These are phyloP conservation scores for Amphicarpaea edgeworthii DNA, from an alignment of 306 rosid species.

Conservation along the genomic window DNA sequence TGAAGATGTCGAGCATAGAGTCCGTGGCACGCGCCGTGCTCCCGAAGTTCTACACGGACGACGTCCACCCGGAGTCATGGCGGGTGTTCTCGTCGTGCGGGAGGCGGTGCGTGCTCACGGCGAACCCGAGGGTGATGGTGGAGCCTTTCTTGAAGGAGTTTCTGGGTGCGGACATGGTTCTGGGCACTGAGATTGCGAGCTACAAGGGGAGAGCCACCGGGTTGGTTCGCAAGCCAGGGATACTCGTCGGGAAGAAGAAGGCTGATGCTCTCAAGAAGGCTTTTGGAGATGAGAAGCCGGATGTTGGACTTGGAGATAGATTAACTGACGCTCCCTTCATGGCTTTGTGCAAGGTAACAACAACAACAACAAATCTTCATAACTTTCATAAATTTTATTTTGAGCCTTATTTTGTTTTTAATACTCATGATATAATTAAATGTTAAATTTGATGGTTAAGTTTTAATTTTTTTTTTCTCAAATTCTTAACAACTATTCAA, in stretches of 20 bases:
- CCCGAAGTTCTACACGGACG: slow-evolving; percentile 73
- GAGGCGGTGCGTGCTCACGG: slow-evolving; percentile 68
- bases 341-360: slow-evolving; percentile 79
- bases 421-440: too few species aligned
- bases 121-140: slow-evolving; percentile 86
- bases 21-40: slow-evolving; percentile 79
- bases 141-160: slow-evolving; percentile 76
- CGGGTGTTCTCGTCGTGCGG: slow-evolving; percentile 77
- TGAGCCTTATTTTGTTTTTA: too few species aligned
- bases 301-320: slow-evolving; percentile 85
- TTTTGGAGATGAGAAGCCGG: slow-evolving; percentile 61
- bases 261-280: slow-evolving; percentile 60
- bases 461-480: too few species aligned
- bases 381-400: too few species aligned
- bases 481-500: too few species aligned
- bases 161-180: slow-evolving; percentile 69
- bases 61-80: slow-evolving; percentile 76
- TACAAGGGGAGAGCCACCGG: slow-evolving; percentile 80
- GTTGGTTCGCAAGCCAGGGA: slow-evolving; percentile 58
- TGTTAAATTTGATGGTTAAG: too few species aligned
- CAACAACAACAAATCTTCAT: not conserved
- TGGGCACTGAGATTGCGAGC: slow-evolving; percentile 70
- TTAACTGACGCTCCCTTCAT: slow-evolving; percentile 78
- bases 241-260: slow-evolving; percentile 73
- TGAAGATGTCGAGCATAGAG: slow-evolving; percentile 65